These are phyloP conservation scores for Arachis monticola DNA, from an alignment of 331 rosid genomes.

Conservation along the genomic window DNA sequence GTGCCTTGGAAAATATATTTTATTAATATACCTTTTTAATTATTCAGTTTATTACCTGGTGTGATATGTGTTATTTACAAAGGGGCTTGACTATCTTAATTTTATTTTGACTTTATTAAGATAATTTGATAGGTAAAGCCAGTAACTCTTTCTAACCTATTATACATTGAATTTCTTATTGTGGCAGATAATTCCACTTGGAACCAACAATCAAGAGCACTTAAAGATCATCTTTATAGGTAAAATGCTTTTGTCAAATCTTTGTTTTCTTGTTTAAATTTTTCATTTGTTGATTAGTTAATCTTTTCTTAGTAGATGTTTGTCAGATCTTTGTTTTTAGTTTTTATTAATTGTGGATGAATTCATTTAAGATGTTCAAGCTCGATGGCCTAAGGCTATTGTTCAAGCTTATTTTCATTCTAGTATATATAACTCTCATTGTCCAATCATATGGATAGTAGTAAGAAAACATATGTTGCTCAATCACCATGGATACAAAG, in stretches of 20 bases:
- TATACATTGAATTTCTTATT: conserved; percentile 27
- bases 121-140: too few species aligned
- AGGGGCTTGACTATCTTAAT: too few species aligned
- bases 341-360: conserved; percentile 89
- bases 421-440: conserved; percentile 33
- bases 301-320: conserved; percentile 8
- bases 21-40: background rate
- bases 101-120: too few species aligned
- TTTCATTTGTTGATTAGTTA: conserved; percentile 24
- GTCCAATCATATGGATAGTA: background rate
- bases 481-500: too few species aligned
- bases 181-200: conserved; percentile 89
- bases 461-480: too few species aligned
- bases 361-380: conserved; percentile 90
- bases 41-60: conserved; percentile 15
- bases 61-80: background rate
- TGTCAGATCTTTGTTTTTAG: conserved; percentile 28
- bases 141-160: too few species aligned
- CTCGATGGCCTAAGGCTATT: conserved; percentile 99
- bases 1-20: conserved; percentile 18
- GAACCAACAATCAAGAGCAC: conserved; percentile 91
- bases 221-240: conserved; percentile 91
- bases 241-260: conserved; percentile 35
- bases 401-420: conserved; percentile 66
- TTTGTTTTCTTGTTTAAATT: conserved; percentile 19